phyloP scores from a whole-genome alignment of 1,284 basidiomycete species.

The Leccinum pseudoinsigne region DNA sequence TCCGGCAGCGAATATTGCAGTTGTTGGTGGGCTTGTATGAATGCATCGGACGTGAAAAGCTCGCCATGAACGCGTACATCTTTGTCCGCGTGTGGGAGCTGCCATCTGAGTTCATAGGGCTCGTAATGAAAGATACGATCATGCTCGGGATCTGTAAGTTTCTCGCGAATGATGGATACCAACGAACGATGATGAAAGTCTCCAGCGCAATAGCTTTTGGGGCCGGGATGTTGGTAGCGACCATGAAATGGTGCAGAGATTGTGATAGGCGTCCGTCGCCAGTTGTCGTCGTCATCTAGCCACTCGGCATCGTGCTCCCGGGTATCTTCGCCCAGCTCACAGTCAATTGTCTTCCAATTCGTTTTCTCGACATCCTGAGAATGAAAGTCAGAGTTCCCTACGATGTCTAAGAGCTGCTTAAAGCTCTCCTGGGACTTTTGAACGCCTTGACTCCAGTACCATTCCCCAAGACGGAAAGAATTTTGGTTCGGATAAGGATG shows the following conservation, averaged over 20 bases:
- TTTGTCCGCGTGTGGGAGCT: background rate
- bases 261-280: background rate
- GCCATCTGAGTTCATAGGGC: background rate
- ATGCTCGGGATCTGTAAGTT: background rate
- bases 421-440: background rate
- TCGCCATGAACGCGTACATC: background rate
- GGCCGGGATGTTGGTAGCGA: background rate
- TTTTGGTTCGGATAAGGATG: background rate
- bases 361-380: background rate
- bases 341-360: background rate
- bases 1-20: background rate
- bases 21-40: background rate
- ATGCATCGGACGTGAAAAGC: background rate
- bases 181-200: background rate
- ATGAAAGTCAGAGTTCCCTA: background rate
- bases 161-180: background rate
- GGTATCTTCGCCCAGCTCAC: background rate
- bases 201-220: background rate
- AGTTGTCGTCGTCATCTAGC: background rate
- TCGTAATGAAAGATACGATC: background rate
- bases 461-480: background rate
- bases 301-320: background rate
- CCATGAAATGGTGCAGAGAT: background rate
- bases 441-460: background rate
- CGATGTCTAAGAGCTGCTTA: background rate